phyloP scores from a whole-genome alignment of 306 rosid species.

The Erythrophleum fordii region DNA sequence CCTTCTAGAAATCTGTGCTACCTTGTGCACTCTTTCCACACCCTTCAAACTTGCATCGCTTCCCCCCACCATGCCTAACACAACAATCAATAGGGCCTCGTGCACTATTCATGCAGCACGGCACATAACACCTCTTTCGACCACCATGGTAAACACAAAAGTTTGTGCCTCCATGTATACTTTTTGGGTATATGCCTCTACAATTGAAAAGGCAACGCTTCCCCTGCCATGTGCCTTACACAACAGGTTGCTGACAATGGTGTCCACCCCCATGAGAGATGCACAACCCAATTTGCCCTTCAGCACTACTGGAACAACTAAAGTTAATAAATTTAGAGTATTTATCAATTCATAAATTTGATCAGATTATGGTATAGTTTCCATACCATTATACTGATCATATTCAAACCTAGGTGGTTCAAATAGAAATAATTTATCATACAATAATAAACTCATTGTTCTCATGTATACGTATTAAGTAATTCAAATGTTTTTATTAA shows the following conservation, averaged over 20 bases:
- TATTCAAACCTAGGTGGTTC: too few species aligned
- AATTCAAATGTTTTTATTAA: too few species aligned
- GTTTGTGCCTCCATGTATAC: slow-evolving; percentile 94
- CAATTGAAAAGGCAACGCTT: slow-evolving; percentile 94
- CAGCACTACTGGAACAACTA: slow-evolving; percentile 92
- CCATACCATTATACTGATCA: too few species aligned
- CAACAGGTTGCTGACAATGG: slow-evolving; percentile 94
- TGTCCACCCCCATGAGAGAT: slow-evolving; percentile 98
- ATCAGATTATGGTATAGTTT: too few species aligned
- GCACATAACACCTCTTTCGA: slow-evolving; percentile 87
- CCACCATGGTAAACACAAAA: slow-evolving; percentile 99
- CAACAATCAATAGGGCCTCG: slow-evolving; percentile 96
- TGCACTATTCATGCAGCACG: slow-evolving; percentile 92
- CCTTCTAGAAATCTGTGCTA: slow-evolving; percentile 97
- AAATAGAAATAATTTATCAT: too few species aligned
- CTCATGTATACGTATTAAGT: too few species aligned
- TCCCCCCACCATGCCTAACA: slow-evolving; percentile 95
- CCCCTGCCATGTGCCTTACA: slow-evolving; percentile 99
- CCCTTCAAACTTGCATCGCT: slow-evolving; percentile 78
- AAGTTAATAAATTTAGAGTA: too few species aligned
- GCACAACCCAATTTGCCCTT: slow-evolving; percentile 93
- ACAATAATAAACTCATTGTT: too few species aligned
- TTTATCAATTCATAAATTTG: too few species aligned
- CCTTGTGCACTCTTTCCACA: slow-evolving; percentile 97
- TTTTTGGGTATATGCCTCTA: slow-evolving; percentile 94